Evolutionary conservation across 495 filamentous ascomycete species (phyloP).

Genomic region (Trypethelium eluteriae): DNA sequence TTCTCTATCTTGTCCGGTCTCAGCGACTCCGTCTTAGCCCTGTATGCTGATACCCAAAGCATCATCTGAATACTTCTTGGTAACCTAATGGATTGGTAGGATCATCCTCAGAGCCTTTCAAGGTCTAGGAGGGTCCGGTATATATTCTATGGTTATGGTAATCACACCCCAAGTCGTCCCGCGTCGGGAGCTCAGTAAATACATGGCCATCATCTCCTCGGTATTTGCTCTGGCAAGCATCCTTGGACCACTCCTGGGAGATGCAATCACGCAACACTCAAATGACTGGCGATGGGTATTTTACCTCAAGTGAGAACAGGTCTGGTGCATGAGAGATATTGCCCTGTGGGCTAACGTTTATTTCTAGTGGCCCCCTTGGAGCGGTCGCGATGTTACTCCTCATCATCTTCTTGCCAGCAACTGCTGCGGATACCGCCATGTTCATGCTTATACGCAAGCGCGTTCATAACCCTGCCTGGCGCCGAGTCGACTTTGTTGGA

Average conservation of each 20-base stretch:
- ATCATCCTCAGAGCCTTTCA: slow-evolving; percentile 45
- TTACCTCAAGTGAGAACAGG: slow-evolving; percentile 26
- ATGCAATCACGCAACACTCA: slow-evolving; percentile 21
- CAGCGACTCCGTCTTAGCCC: no score
- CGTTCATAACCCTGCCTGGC: neutral
- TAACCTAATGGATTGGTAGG: no score
- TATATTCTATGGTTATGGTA: slow-evolving; percentile 30
- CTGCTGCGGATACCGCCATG: neutral
- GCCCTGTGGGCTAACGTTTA: no score
- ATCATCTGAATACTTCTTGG: no score
- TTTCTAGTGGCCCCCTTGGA: no score
- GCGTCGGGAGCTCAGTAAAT: slow-evolving; percentile 29
- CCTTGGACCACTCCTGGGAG: slow-evolving; percentile 28
- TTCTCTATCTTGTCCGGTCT: no score
- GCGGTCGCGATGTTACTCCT: no score
- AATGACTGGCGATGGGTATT: slow-evolving; percentile 29
- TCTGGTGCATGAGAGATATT: no score
- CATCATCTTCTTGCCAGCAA: slow-evolving; percentile 14
- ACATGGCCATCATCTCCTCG: slow-evolving; percentile 29
- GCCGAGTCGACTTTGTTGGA: neutral
- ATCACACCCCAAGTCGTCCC: slow-evolving; percentile 30
- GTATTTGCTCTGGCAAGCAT: slow-evolving; percentile 27
- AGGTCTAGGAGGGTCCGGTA: slow-evolving; percentile 40
- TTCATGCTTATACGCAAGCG: neutral
- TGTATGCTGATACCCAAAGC: no score